phyloP scores from a whole-genome alignment of 1,139 yeast species.

The Kurtzmaniella quercitrusa region DNA sequence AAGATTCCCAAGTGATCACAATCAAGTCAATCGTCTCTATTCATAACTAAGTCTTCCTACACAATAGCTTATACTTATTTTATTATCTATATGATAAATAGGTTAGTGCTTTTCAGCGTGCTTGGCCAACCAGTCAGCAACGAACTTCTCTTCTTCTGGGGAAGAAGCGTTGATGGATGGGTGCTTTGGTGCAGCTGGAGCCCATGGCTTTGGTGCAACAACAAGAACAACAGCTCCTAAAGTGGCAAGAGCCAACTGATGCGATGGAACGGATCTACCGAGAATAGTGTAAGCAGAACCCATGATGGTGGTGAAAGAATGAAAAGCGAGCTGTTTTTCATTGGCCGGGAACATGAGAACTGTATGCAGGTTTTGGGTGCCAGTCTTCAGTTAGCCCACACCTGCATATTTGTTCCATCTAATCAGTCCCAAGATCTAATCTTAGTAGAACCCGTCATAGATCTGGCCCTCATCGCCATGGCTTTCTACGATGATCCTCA shows the following conservation, averaged over 20 bases:
- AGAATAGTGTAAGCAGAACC: slow-evolving; percentile 77
- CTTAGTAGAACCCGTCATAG: too few relatives aligned
- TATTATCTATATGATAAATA: neutral
- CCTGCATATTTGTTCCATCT: too few relatives aligned
- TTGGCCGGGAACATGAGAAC: neutral
- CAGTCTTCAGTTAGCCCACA: neutral
- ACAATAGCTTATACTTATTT: neutral
- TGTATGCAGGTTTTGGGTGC: neutral
- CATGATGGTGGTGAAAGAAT: slow-evolving; percentile 36
- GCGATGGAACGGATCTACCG: slow-evolving; percentile 74
- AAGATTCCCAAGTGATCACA: neutral
- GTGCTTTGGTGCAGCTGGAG: slow-evolving; percentile 50
- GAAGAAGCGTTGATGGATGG: slow-evolving; percentile 75
- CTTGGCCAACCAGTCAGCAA: slow-evolving; percentile 40
- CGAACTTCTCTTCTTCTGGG: slow-evolving; percentile 85
- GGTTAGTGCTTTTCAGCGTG: slow-evolving; percentile 32
- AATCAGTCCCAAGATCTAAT: too few relatives aligned
- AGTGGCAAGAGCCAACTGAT: slow-evolving; percentile 67
- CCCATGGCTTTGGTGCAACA: slow-evolving; percentile 72
- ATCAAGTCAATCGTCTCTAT: neutral
- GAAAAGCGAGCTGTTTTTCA: neutral
- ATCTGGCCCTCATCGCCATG: too few relatives aligned
- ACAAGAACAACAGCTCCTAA: slow-evolving; percentile 53
- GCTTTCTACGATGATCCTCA: slow-evolving; percentile 1
- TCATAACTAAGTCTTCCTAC: neutral